Evolutionary conservation across 1,284 basidiomycete genomes (phyloP), one percentile per base, ranked within the genome.

Genomic region (Moesziomyces sp.): DNA sequence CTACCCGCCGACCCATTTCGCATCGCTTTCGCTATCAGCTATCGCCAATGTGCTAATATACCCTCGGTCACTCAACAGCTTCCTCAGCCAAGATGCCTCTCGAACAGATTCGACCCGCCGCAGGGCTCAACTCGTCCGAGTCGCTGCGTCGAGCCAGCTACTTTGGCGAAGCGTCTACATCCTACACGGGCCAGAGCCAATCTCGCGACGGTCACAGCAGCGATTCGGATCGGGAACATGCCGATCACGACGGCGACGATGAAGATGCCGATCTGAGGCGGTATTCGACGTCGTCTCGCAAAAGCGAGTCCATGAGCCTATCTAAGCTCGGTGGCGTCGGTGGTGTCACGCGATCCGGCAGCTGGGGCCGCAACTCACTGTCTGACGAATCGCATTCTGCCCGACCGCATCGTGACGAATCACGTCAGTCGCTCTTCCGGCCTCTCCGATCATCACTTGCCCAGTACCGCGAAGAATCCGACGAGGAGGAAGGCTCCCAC

Each of bases 301-400:
- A 45, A n/a, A 57, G 58, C 52, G 73, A 71, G 24, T 62, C 60
- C 5, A 75, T 75, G 73, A 75, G 68, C 46, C 56, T 76, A 7
- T 60, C 70, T 50, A 79, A 79, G 62, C 65, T 78, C 23, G 77
- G 76, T 26, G 78, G 76, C 45, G 78, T 79, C 0, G 78, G 77
- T 23, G 78, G 78, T 24, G 78, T 80, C 19, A 78, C 74, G 3
- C 74, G 78, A 24, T 80, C 78, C 1, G 78, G 78, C 40, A 78
- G 77, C 47, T 78, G 78, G 76, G 69, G 76, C 18, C 65, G 57
- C 52, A 67, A 54, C 52, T 65, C 71, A 5, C 44, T 72, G 14
- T 63, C 59, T 21, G 58, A 61, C 21, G 23, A 30, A 11, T 72
- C 63, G 23, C 57, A 46, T 18, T 52, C 59, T 3, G 23, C 68